phyloP scores from a whole-genome alignment of 176 grass and related monocot species.

The Eleusine indica region DNA sequence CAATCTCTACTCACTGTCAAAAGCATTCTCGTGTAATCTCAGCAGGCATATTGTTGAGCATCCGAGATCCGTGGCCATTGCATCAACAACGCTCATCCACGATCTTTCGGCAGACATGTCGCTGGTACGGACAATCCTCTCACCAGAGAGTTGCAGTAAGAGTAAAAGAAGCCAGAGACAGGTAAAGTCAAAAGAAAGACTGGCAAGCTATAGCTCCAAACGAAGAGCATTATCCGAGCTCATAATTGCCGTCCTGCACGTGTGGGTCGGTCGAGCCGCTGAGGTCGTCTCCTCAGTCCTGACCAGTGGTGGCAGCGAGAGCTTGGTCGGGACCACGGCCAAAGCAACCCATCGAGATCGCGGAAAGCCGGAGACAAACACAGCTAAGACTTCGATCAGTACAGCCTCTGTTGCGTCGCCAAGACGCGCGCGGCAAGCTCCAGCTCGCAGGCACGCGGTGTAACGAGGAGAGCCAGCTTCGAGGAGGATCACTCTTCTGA shows the following conservation, averaged over 20 bases:
- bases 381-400: neutral
- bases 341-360: constrained; percentile 6
- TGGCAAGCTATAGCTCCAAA: neutral
- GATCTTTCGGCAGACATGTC: neutral
- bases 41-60: no score
- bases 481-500: no score
- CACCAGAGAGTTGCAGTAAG: neutral
- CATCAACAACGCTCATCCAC: neutral
- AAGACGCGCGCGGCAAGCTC: neutral
- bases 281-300: neutral
- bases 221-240: neutral
- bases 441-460: neutral
- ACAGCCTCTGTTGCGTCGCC: neutral
- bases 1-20: neutral
- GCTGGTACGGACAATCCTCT: no score
- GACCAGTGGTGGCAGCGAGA: neutral
- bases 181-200: constrained; percentile 11
- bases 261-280: constrained; percentile 6
- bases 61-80: neutral
- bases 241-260: constrained; percentile 5
- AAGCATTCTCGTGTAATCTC: neutral
- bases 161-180: neutral
- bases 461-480: no score
- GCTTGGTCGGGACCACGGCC: neutral
- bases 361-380: neutral